Evolutionary conservation across 495 filamentous ascomycete genomes (phyloP), one percentile per base, ranked within the genome.

Genomic region (Annulohypoxylon bovei): DNA sequence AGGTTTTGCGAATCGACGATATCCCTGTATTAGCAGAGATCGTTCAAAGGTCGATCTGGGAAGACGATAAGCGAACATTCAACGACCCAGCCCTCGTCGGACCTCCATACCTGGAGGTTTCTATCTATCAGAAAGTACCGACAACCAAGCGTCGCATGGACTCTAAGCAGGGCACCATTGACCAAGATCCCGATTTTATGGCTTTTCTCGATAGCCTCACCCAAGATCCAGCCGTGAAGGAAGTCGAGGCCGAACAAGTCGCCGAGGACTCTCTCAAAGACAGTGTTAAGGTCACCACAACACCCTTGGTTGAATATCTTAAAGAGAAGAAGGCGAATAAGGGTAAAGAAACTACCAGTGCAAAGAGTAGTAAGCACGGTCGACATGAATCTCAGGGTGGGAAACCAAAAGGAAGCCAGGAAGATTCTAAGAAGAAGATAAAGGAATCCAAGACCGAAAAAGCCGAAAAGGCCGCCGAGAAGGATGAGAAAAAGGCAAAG

Each of bases 101-200:
- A 0, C 92, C 91, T 14, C 94, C 94, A 0, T 82, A 85, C 8
- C 81, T 97, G 12, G 94, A 98, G 73, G 91, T 92, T 73, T 88
- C 95, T 23, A 87, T 91, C 2, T 95, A 93, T 78, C 90, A 92
- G 54, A 92, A 93, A 69, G 85, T 91, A 0, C 93, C 96, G 14
- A 83, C 84, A 6, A 79, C 74, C 6, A 91, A 89, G 65, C 90
- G 85, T 72, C 89, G 93, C 22, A 86, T 87, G 49, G 95, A 99
- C 83, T 87, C 87, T 63, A 89, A 95, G 3, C 92, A 97, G 76
- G 95, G 96, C 44, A 96, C 93, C 4, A 98, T 99, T 63, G 95
- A 99, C 70, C 93, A 95, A 72, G 95, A 99, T 76, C 88, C 91
- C 0, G 95, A 98, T 62, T 98, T 98, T 69, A 96, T 97, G 80